Evolutionary conservation across 352 stramenopile species (phyloP).

Genomic region (Globisporangium rhizosaccharum): DNA sequence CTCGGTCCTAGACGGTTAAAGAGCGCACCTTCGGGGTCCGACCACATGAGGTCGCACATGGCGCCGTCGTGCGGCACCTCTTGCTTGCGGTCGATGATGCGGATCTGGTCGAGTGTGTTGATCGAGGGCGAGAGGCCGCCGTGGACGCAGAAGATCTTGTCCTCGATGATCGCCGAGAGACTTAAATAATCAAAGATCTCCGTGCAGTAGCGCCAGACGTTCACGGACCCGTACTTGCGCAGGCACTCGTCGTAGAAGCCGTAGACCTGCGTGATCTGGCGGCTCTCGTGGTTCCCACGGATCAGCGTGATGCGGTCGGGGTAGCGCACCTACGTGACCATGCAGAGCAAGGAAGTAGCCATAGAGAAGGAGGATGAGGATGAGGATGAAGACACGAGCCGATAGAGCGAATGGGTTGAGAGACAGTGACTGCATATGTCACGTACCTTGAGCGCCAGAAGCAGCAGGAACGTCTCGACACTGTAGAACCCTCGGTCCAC

Average conservation of each 20-base stretch:
- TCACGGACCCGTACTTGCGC: conserved; percentile 88
- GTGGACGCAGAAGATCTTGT: conserved; percentile 99
- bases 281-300: conserved; percentile 57
- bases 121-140: conserved; percentile 94
- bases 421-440: not conserved
- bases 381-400: not conserved
- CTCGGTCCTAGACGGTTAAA: conserved; percentile 28
- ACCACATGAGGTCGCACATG: conserved; percentile 98
- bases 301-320: conserved; percentile 99
- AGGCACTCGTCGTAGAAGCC: conserved; percentile 72
- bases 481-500: conserved; percentile 99
- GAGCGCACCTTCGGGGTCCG: conserved; percentile 85
- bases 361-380: too few species aligned
- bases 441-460: conserved; percentile 96
- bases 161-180: conserved; percentile 97
- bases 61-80: conserved; percentile 98
- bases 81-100: conserved; percentile 96
- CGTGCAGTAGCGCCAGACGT: conserved; percentile 99
- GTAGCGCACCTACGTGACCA: conserved; percentile 84
- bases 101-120: conserved; percentile 88
- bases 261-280: conserved; percentile 29
- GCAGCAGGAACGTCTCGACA: conserved; percentile 98
- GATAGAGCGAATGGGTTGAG: not conserved
- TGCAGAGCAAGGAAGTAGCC: not conserved
- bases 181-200: conserved; percentile 99